Conservation (phyloP, 225 moss, liverwort and hornwort genomes). For the Marchantia polymorpha region DNA sequence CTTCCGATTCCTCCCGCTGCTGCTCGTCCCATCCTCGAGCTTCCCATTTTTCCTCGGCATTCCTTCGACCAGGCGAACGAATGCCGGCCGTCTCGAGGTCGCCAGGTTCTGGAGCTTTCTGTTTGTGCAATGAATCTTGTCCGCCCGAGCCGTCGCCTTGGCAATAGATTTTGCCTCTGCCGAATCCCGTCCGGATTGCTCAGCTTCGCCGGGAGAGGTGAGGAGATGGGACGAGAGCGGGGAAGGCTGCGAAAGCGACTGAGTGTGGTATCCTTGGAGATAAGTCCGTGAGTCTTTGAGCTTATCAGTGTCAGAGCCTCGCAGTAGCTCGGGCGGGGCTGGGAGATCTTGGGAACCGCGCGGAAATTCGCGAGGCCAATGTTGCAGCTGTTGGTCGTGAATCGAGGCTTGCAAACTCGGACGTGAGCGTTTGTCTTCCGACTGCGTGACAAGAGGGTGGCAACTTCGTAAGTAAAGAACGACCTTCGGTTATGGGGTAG, state of each 20-base stretch:
- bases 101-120: not conserved
- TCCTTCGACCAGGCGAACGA: not conserved
- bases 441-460: not conserved
- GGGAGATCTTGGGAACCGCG: not conserved
- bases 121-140: not conserved
- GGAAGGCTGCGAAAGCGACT: not conserved
- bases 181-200: not conserved
- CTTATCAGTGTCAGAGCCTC: not conserved
- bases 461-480: not conserved
- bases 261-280: not conserved
- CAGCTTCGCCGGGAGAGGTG: not conserved
- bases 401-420: not conserved
- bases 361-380: not conserved
- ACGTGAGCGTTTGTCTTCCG: not conserved
- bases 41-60: not conserved
- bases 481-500: not conserved
- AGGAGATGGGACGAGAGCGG: no score
- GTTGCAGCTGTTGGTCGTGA: not conserved
- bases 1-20: not conserved
- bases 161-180: not conserved
- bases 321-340: not conserved
- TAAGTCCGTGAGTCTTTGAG: not conserved
- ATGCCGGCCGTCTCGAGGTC: not conserved
- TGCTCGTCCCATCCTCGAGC: no score
- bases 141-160: not conserved